phyloP scores from a whole-genome alignment of 805 yeast genomes.

The Kuraishia capsulata region DNA sequence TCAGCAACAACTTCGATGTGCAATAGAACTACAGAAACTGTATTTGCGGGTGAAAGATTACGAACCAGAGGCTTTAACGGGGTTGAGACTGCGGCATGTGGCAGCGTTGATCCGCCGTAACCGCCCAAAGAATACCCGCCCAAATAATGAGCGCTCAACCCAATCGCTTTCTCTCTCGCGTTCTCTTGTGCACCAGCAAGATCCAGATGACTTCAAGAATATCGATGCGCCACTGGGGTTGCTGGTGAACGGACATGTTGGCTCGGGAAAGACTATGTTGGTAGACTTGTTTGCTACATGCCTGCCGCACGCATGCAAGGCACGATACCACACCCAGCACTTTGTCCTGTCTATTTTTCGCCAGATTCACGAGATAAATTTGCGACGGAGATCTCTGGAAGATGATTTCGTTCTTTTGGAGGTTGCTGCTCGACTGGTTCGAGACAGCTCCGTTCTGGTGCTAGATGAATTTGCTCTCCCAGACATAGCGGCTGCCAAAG shows the following conservation, averaged over 20 bases:
- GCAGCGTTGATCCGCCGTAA: constrained; percentile 17
- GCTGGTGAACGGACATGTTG: constrained; percentile 56
- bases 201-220: constrained; percentile 49
- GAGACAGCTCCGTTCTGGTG: constrained; percentile 46
- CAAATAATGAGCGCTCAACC: constrained; percentile 13
- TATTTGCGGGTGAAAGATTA: constrained; percentile 53
- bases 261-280: constrained; percentile 68
- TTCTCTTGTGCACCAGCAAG: constrained; percentile 41
- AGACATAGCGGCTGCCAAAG: constrained; percentile 66
- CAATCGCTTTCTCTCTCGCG: constrained; percentile 8
- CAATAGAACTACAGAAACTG: constrained; percentile 51
- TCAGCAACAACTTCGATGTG: constrained; percentile 51
- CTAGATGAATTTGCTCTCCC: constrained; percentile 74
- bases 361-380: constrained; percentile 48
- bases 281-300: constrained; percentile 64
- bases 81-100: constrained; percentile 30
- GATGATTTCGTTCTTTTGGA: constrained; percentile 60
- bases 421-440: constrained; percentile 55
- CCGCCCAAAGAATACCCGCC: background rate
- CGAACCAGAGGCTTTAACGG: constrained; percentile 39
- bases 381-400: constrained; percentile 36
- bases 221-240: constrained; percentile 59
- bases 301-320: constrained; percentile 52
- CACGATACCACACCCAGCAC: constrained; percentile 64
- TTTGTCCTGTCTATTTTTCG: constrained; percentile 61